Base-by-base conservation (phyloP, 225 moss, liverwort and hornwort species). In the Polytrichum formosum region DNA sequence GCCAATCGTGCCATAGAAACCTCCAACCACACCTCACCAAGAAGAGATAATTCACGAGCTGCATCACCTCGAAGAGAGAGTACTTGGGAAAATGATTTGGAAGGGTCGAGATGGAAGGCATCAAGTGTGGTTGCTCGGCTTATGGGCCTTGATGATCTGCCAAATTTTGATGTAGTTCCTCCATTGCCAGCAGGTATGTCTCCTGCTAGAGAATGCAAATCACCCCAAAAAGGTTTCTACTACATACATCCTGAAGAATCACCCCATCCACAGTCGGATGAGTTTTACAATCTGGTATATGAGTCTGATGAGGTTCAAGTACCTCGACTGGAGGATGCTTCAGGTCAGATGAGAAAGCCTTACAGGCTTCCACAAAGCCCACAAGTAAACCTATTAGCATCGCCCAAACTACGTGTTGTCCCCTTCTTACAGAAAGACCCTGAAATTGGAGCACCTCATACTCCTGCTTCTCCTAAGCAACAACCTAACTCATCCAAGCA, bases 81-180 rank as follows among this genome's bases (percentile, higher is more conserved):
- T 27, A 29, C 64, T 53, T 81, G 81, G 81, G 76, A 81, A 27
- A 73, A 56, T 37, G 81, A 76, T 62, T 56, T 81, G 35, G 81
- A 76, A 55, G 76, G 73, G 61, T 68, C 77, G 16, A 76, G 70
- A 75, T 78, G 78, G 78, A 75, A 78, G 66, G 78, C 82, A 20
- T 78, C 82, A 56, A 78, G 75, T 73, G 75, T 82, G 56, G 82
- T 82, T 66, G 82, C 82, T 56, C 75, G 72, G 54, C 62, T 82
- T 35, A 82, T 82, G 82, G 82, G 82, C 69, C 82, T 82, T 66
- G 78, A 82, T n/a, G 78, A 78, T 73, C 65, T 82, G n/a, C 82
- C 82, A n/a, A 78, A 82, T 63, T 76, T 74, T 76, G 81, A 81
- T 66, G 75, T 82, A 21, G 78, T 75, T 64, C 27, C 72, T 17